Evolutionary conservation across 352 stramenopile genomes (phyloP), one percentile per base, ranked within the genome.

Genomic region (Phytopythium mirpurense): DNA sequence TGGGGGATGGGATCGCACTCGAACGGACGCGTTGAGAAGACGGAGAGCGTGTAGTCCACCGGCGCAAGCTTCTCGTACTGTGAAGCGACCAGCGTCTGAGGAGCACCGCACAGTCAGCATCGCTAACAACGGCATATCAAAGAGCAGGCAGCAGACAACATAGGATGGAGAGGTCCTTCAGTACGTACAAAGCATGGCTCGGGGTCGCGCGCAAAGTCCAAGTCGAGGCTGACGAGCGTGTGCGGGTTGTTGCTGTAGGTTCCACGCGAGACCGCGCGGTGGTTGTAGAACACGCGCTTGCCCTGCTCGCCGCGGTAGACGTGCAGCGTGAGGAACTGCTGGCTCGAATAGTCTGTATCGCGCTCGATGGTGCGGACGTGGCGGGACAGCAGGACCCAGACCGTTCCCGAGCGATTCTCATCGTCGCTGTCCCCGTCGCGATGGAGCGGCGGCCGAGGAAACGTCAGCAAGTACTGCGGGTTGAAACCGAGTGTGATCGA

Each of bases 241-340:
- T 98, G 87, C 2, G 89, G 90, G 43, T 97, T 97, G 63, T 97
- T 97, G 62, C 79, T 96, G 74, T 98, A 98, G 8, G 84, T 88
- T 14, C 86, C 86, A 23, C 86, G 74, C 44, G 85, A 75, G 31
- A 95, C 67, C 11, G 83, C 78, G 21, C 86, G 64, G 19, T 93
- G 78, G 23, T 90, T 92, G 63, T 93, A 93, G 46, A 86, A 93
- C 19, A 96, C 77, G 9, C 86, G 85, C 37, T 77, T 66, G 14
- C 83, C 79, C 35, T 62, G 51, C n/a, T 65, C 59, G 19, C 68
- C 60, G 12, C 82, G 70, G 56, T 96, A 98, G 9, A 98, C 86
- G 54, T 97, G 90, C 16, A 98, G 74, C 21, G 91, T 96, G 15
- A 97, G 60, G 51, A 95, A 97, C 59, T 93, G 79, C 58, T 85